phyloP scores from a whole-genome alignment of 2,329 filamentous ascomycete genomes.

The Helotiales sp. region DNA sequence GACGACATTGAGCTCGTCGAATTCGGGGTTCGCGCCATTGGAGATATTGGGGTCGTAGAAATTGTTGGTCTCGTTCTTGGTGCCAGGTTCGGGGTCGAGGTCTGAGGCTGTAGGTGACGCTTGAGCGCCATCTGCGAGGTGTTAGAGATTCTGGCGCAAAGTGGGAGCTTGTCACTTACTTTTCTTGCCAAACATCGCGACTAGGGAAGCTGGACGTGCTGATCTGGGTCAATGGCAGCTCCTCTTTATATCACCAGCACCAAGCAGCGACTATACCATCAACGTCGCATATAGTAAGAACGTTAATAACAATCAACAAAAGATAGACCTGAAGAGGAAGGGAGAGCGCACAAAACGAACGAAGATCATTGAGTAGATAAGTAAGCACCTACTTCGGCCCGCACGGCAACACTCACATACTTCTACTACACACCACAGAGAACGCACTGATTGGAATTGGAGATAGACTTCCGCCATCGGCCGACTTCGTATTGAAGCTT shows the following conservation, averaged over 20 bases:
- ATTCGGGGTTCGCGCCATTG: constrained; percentile 12
- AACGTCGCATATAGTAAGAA: constrained; percentile 5
- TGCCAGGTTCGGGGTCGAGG: constrained; percentile 24
- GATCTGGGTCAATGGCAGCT: neutral
- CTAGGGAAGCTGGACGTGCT: neutral
- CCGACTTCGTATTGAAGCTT: neutral
- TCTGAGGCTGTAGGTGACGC: constrained; percentile 20
- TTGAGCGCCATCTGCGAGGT: constrained; percentile 9
- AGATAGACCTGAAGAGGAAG: neutral
- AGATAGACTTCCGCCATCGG: neutral
- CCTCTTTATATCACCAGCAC: neutral
- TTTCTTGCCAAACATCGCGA: constrained; percentile 19
- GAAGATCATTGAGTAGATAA: neutral
- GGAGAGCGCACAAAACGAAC: neutral
- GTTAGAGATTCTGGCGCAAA: constrained; percentile 8
- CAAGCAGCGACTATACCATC: neutral
- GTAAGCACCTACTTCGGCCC: constrained; percentile 3
- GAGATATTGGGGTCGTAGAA: constrained; percentile 28
- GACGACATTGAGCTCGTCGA: constrained; percentile 30
- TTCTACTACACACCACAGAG: no score
- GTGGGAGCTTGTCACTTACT: constrained; percentile 12
- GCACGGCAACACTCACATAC: neutral
- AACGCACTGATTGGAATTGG: neutral
- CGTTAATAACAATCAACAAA: neutral
- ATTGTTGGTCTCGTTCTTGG: constrained; percentile 25